Percentiles rank a stretch among this genome's conserved stretches.
phyloP scores from a whole-genome alignment of 2,329 filamentous ascomycete species.

The Blastomyces parvus region DNA sequence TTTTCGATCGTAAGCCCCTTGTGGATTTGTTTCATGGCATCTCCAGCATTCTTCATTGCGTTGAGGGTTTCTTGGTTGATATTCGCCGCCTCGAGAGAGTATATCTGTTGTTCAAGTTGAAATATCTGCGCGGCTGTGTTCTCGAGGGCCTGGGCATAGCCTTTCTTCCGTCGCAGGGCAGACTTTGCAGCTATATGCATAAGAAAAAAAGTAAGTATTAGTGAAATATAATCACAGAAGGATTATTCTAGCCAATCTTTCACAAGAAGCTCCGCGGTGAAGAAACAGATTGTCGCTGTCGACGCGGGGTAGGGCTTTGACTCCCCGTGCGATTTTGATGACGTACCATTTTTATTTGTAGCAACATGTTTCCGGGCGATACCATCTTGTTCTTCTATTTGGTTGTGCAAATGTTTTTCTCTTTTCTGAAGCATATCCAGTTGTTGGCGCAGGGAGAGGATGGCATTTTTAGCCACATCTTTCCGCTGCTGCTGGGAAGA shows the following conservation, averaged over 20 bases:
- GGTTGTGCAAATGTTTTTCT: slow-evolving; percentile 78
- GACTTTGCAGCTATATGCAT: slow-evolving; percentile 65
- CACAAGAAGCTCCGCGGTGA: not conserved
- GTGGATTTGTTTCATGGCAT: slow-evolving; percentile 90
- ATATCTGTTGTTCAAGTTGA: slow-evolving; percentile 90
- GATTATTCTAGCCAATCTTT: not conserved
- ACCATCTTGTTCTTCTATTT: slow-evolving; percentile 86
- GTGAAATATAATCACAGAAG: not conserved
- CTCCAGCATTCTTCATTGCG: slow-evolving; percentile 83
- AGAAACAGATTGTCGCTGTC: not conserved
- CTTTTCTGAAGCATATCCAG: slow-evolving; percentile 97
- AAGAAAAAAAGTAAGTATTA: slow-evolving; percentile 8
- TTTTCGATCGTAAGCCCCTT: slow-evolving; percentile 84
- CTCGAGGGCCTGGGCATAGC: slow-evolving; percentile 80
- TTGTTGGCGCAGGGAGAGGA: slow-evolving; percentile 75
- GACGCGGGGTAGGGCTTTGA: not conserved
- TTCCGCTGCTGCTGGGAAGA: slow-evolving; percentile 77
- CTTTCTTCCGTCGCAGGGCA: slow-evolving; percentile 88
- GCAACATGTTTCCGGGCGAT: slow-evolving; percentile 81
- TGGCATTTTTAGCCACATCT: slow-evolving; percentile 93
- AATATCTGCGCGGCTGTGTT: slow-evolving; percentile 84
- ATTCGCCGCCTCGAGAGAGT: slow-evolving; percentile 93
- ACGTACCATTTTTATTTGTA: slow-evolving; percentile 82
- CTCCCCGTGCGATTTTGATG: not conserved
- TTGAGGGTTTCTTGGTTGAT: slow-evolving; percentile 95